These are phyloP conservation scores for Didymellaceae sp. DNA, from an alignment of 2,329 filamentous ascomycete species.

Conservation along the genomic window DNA sequence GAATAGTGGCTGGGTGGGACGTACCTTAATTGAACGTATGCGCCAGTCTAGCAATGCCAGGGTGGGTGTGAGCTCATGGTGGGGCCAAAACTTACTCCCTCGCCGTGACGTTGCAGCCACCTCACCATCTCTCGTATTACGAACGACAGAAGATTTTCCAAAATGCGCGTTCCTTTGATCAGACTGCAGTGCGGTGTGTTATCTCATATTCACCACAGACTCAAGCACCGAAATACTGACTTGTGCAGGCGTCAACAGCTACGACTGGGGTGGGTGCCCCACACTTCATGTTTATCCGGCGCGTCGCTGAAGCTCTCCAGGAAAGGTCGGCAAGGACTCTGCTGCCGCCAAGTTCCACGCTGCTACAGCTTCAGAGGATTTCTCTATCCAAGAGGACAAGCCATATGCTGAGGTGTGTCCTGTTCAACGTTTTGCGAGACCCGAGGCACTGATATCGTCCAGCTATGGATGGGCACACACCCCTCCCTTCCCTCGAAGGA, in stretches of 20 bases:
- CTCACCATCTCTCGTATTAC: slow-evolving; percentile 18
- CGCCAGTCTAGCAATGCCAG: slow-evolving; percentile 19
- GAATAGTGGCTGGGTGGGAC: slow-evolving; percentile 23
- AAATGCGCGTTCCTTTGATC: slow-evolving; percentile 72
- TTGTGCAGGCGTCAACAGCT: slow-evolving; percentile 89
- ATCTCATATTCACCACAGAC: slow-evolving; percentile 7
- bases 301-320: slow-evolving; percentile 51
- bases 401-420: slow-evolving; percentile 84
- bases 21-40: slow-evolving; percentile 31
- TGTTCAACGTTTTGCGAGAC: too few relatives aligned
- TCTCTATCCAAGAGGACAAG: slow-evolving; percentile 82
- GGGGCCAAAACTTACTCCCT: slow-evolving; percentile 25
- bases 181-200: slow-evolving; percentile 75
- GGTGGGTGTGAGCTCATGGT: slow-evolving; percentile 18
- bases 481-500: slow-evolving; percentile 95
- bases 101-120: slow-evolving; percentile 21
- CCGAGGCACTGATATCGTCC: too few relatives aligned
- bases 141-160: slow-evolving; percentile 19
- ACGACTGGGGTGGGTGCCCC: slow-evolving; percentile 80
- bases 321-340: slow-evolving; percentile 86
- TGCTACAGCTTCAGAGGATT: slow-evolving; percentile 77
- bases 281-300: slow-evolving; percentile 26
- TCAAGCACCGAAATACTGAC: slow-evolving; percentile 26
- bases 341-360: slow-evolving; percentile 89
- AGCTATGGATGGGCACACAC: slow-evolving; percentile 99